Percentiles rank a stretch among this genome's conserved stretches.
phyloP scores from a whole-genome alignment of 176 grass and related monocot genomes.

The Eragrostis nindensis region DNA sequence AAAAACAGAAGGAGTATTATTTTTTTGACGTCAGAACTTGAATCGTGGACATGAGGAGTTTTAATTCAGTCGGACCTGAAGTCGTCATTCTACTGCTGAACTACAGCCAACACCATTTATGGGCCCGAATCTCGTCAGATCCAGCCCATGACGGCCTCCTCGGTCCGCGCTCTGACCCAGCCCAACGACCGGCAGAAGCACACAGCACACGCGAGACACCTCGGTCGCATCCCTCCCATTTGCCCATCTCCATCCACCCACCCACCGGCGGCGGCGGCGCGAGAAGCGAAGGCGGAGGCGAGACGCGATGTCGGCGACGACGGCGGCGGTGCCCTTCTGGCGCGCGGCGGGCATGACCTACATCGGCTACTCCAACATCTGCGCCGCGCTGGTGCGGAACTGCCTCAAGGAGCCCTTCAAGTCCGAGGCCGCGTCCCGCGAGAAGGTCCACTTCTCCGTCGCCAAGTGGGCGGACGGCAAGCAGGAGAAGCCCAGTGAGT shows the following conservation, averaged over 20 bases:
- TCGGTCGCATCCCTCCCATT: not conserved
- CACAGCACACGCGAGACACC: not conserved
- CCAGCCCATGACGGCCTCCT: not conserved
- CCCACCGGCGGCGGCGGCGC: slow-evolving; percentile 36
- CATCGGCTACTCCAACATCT: slow-evolving; percentile 99
- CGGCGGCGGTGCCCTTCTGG: slow-evolving; percentile 88
- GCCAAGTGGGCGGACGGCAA: slow-evolving; percentile 78
- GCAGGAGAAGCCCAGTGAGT: slow-evolving; percentile 81
- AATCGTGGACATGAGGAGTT: no score
- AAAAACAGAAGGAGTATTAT: no score
- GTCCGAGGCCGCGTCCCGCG: slow-evolving; percentile 64
- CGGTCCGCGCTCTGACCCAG: not conserved
- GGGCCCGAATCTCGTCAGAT: not conserved
- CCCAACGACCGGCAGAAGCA: not conserved
- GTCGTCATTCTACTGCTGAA: no score
- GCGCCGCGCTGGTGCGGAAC: slow-evolving; percentile 76
- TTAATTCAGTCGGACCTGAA: no score
- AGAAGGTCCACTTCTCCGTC: slow-evolving; percentile 99
- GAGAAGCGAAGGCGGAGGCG: slow-evolving; percentile 12
- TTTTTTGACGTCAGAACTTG: no score
- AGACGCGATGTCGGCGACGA: slow-evolving; percentile 54
- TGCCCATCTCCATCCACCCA: slow-evolving; percentile 6
- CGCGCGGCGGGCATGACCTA: slow-evolving; percentile 91
- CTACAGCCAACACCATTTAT: no score
- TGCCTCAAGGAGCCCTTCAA: slow-evolving; percentile 95